Base-by-base conservation (phyloP, 139 green algal species). In the Volvox africanus region DNA sequence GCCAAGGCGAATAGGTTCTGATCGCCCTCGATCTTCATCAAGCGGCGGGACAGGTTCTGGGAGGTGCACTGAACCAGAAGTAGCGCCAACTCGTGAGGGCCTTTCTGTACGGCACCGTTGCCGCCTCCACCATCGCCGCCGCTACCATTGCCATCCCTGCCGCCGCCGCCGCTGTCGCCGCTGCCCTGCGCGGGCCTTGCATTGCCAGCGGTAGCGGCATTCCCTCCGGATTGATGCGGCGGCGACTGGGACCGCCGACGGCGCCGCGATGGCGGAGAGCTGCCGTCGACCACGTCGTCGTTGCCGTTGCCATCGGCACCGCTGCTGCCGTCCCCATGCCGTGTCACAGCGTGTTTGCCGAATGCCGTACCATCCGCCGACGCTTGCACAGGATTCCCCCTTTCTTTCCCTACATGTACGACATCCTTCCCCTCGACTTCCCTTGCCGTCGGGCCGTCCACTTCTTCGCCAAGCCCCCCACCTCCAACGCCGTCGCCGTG, bases 1-100 rank as follows among this genome's bases (percentile, higher is more conserved):
- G 86, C 86, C 55, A 90, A 44, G 0, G 86, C 86, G 19, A 90
- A 90, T 16, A 82, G 26, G 36, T 22, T 65, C 37, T 32, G 14
- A 21, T 82, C 85, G 61, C 28, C 36, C 24, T 82, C 85, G 2
- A 17, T 14, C 69, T 50, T 44, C 69, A 61, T 50, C 68, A 89
- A 68, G 36, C 69, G 85, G n/a, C 69, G 36, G 2, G 12, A 17
- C 44, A 82, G 68, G 5, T 2, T 17, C 6, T 20, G n/a, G 16
- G 85, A 22, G 69, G 0, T 32, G n/a, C 28, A 33, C 20, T 1
- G 21, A 44, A 22, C 83, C 83, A 89, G 69, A 36, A 19, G 13
- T n/a, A 71, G 37, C 1, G 85, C 85, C 85, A 89, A 71, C 37
- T 82, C 28, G 85, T 89, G 85, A 21, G 26, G 83, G 20, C 81